phyloP scores from a whole-genome alignment of 495 filamentous ascomycete genomes.

The Trichoderma parareesei region DNA sequence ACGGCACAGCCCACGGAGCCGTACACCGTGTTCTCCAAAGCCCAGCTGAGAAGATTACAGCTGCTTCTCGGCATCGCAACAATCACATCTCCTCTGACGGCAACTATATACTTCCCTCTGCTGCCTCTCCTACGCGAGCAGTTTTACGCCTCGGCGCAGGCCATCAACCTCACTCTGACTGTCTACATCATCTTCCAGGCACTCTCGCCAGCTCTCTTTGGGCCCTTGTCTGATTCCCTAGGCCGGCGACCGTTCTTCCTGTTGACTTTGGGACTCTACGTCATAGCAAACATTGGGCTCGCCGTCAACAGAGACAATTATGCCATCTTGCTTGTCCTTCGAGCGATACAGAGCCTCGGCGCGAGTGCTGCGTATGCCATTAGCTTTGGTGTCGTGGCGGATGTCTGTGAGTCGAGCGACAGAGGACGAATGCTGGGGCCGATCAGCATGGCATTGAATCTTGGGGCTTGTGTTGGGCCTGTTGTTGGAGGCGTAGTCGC shows the following conservation, averaged over 20 bases:
- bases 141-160: constrained; percentile 28
- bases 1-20: too few relatives aligned
- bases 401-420: constrained; percentile 35
- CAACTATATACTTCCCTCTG: constrained; percentile 39
- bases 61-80: constrained; percentile 27
- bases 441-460: constrained; percentile 19
- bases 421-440: constrained; percentile 40
- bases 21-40: too few relatives aligned
- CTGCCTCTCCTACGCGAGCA: constrained; percentile 28
- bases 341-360: constrained; percentile 41
- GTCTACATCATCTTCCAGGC: constrained; percentile 43
- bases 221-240: constrained; percentile 36
- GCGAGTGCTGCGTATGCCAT: constrained; percentile 38
- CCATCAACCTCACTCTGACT: constrained; percentile 42
- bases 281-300: constrained; percentile 41
- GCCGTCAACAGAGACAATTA: constrained; percentile 34
- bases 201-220: constrained; percentile 40
- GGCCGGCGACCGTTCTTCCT: constrained; percentile 42
- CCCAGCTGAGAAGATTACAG: too few relatives aligned
- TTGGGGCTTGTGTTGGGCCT: constrained; percentile 22
- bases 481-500: constrained; percentile 21
- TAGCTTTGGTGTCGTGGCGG: constrained; percentile 32
- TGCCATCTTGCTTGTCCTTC: constrained; percentile 39
- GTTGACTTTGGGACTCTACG: constrained; percentile 35
- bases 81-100: constrained; percentile 34